Percentiles rank a stretch among this genome's conserved stretches.
Conservation (phyloP, 257 asterid species). For the Rubia yunnanensis region DNA sequence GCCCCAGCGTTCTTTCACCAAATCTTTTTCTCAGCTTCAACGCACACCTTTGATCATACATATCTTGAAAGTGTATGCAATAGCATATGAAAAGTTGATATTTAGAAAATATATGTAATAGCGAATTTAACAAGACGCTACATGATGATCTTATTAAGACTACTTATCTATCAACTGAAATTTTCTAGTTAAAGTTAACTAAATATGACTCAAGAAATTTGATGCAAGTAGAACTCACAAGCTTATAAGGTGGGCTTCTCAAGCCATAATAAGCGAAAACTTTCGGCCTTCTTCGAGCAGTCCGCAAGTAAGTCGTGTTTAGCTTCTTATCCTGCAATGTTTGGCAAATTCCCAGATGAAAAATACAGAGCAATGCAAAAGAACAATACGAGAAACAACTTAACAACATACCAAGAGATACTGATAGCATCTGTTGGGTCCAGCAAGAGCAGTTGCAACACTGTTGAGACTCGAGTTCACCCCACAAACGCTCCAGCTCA, state of each 20-base stretch:
- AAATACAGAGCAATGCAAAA: background rate
- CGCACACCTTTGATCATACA: background rate
- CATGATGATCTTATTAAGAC: too few species aligned
- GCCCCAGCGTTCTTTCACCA: background rate
- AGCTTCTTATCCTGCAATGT: constrained; percentile 41
- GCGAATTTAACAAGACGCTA: background rate
- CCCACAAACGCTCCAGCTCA: constrained; percentile 14
- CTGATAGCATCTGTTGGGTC: background rate
- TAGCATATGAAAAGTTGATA: background rate
- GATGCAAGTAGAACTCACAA: constrained; percentile 36
- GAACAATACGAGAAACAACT: background rate
- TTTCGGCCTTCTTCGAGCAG: constrained; percentile 21
- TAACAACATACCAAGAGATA: constrained; percentile 13
- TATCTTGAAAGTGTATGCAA: background rate
- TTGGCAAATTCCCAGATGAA: too few species aligned
- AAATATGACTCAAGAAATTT: background rate
- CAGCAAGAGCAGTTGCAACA: constrained; percentile 2
- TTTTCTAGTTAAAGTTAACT: background rate
- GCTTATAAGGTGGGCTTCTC: constrained; percentile 65
- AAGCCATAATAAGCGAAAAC: constrained; percentile 71
- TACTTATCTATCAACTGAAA: too few species aligned
- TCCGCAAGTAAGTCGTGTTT: constrained; percentile 15
- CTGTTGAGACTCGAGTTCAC: constrained; percentile 1
- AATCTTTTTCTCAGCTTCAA: background rate
- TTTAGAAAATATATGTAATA: too few species aligned